Percentiles rank a stretch among this genome's conserved stretches.
Conservation (phyloP, 1,139 yeast species). For the Geotrichum europaeum region DNA sequence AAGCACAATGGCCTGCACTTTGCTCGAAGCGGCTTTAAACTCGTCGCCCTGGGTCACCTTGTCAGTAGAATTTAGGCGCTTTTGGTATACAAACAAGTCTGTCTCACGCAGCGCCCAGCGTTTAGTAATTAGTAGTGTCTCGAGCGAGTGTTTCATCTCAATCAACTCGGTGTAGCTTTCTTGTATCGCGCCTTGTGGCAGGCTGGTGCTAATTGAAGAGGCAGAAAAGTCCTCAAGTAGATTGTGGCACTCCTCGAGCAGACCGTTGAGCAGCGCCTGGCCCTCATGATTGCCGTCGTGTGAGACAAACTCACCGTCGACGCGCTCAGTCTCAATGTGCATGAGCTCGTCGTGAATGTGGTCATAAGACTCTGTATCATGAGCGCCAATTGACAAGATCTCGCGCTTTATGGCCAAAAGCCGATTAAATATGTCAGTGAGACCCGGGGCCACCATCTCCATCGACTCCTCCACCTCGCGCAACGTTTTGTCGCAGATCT, state of each 20-base stretch:
- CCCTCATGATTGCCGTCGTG: conserved; percentile 35
- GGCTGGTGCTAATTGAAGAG: conserved; percentile 47
- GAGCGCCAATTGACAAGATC: conserved; percentile 45
- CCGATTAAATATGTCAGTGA: conserved; percentile 32
- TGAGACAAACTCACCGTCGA: conserved; percentile 42
- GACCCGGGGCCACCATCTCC: conserved; percentile 31
- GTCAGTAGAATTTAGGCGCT: conserved; percentile 45
- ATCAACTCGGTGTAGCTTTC: conserved; percentile 45
- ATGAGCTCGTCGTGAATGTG: conserved; percentile 30
- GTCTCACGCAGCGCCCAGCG: conserved; percentile 97
- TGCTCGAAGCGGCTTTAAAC: too few relatives aligned
- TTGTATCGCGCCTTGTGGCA: conserved; percentile 22
- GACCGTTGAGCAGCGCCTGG: conserved; percentile 46
- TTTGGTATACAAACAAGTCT: conserved; percentile 78
- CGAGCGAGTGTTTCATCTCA: conserved; percentile 64
- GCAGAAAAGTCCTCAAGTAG: conserved; percentile 64
- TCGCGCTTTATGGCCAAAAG: conserved; percentile 49
- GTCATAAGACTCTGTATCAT: conserved; percentile 22
- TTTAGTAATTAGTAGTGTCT: conserved; percentile 78
- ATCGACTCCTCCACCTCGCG: conserved; percentile 28
- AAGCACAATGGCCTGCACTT: conserved; percentile 45
- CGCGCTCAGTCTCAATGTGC: conserved; percentile 42
- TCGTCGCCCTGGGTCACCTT: too few relatives aligned
- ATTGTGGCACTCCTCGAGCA: conserved; percentile 72
- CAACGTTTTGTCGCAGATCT: conserved; percentile 27